phyloP scores from a whole-genome alignment of 768 basidiomycete genomes.

The Calocera cornea region DNA sequence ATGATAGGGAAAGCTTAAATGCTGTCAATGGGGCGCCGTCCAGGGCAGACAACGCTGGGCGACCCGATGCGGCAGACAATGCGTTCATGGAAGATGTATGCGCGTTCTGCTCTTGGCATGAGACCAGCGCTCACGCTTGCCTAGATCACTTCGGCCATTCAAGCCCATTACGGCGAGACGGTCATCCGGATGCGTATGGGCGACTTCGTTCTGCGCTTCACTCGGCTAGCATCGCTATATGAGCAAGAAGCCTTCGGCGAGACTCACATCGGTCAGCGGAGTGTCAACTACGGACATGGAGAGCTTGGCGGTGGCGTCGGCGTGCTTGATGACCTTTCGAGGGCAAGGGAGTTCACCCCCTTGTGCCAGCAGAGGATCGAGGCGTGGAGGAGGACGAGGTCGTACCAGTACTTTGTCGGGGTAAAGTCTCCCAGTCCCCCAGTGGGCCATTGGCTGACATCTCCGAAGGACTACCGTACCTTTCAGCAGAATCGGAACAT shows the following conservation, averaged over 20 bases:
- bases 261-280: constrained; percentile 65
- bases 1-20: neutral
- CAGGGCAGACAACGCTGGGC: constrained; percentile 19
- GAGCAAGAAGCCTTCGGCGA: constrained; percentile 67
- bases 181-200: constrained; percentile 78
- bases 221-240: constrained; percentile 77
- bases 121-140: neutral
- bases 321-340: constrained; percentile 56
- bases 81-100: constrained; percentile 89
- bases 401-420: constrained; percentile 56
- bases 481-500: constrained; percentile 43
- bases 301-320: constrained; percentile 70
- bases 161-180: constrained; percentile 83
- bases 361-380: constrained; percentile 73
- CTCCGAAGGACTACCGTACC: constrained; percentile 52
- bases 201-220: constrained; percentile 78
- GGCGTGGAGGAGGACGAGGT: constrained; percentile 77
- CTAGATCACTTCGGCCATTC: constrained; percentile 73
- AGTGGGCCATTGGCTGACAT: neutral
- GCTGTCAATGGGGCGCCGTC: constrained; percentile 16
- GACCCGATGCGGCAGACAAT: constrained; percentile 55
- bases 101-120: constrained; percentile 13
- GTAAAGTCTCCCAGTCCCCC: constrained; percentile 32
- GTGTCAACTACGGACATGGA: constrained; percentile 32
- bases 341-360: constrained; percentile 52